Percentiles rank a stretch among this genome's conserved stretches.
These are phyloP conservation scores for Tillandsia leiboldiana DNA, from an alignment of 176 grass and related monocot species.

Conservation along the genomic window DNA sequence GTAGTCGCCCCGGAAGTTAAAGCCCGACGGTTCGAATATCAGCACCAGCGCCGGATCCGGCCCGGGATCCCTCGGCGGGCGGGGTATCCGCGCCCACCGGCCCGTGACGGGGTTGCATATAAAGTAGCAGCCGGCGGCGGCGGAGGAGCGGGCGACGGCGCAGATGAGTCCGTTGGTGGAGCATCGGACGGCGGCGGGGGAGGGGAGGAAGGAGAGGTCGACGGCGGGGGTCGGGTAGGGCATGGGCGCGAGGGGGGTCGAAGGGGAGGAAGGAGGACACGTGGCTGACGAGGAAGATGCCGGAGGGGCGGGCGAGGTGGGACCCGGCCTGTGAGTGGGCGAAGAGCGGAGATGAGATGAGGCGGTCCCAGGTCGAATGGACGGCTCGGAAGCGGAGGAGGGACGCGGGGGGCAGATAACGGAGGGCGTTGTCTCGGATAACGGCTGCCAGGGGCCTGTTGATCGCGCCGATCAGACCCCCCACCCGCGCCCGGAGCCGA, in stretches of 20 bases:
- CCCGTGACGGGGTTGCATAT: slow-evolving; percentile 43
- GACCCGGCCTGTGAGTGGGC: slow-evolving; percentile 29
- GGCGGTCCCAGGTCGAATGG: slow-evolving; percentile 21
- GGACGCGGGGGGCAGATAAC: slow-evolving; percentile 23
- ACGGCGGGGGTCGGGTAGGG: slow-evolving; percentile 7
- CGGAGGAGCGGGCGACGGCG: slow-evolving; percentile 15
- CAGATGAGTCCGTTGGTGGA: slow-evolving; percentile 41
- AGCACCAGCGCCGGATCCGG: slow-evolving; percentile 39
- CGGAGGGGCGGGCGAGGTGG: slow-evolving; percentile 17
- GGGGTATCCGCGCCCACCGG: slow-evolving; percentile 26
- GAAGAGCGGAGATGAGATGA: slow-evolving; percentile 40
- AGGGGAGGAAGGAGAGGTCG: slow-evolving; percentile 29
- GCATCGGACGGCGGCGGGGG: slow-evolving; percentile 15
- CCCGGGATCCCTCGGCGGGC: slow-evolving; percentile 21
- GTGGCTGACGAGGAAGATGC: slow-evolving; percentile 10
- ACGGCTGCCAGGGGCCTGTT: slow-evolving; percentile 29
- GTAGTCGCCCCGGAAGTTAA: slow-evolving; percentile 47
- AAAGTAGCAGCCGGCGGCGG: slow-evolving; percentile 19
- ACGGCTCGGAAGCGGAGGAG: slow-evolving; percentile 30
- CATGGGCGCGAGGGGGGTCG: slow-evolving; percentile 9
- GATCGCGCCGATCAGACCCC: background rate
- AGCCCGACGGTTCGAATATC: slow-evolving; percentile 24
- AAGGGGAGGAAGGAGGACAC: background rate
- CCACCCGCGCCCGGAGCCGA: background rate
- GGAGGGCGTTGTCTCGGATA: slow-evolving; percentile 32